Base-by-base conservation (phyloP, 2,329 filamentous ascomycete species). In the Pyrenophora seminiperda region DNA sequence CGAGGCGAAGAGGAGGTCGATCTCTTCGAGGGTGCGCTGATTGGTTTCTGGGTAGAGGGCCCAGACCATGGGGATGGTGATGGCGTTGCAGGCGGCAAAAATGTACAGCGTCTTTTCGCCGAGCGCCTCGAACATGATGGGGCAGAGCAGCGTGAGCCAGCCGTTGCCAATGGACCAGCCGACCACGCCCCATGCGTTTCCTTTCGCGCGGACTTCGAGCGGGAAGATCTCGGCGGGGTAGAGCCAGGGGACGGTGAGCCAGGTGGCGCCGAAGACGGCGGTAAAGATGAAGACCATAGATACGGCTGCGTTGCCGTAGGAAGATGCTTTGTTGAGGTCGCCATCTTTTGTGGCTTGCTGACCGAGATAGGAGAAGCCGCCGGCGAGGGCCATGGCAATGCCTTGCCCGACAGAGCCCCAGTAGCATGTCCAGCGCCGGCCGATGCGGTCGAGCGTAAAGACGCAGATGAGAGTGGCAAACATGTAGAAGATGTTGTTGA, bases 101-200 rank as follows among this genome's bases (percentile, higher is more conserved):
- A 91, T 85, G 66, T 90, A 88, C 1, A 90, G 76, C 0, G 87
- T 90, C 63, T 88, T 89, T 55, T 89, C 85, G 17, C 81, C 79
- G 42, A 91, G 83, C 5, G 78, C 75, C 47, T 77, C 73, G 65
- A 89, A 87, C 63, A 68, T 69, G 42, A 73, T 65, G 0, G 74
- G 74, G n/a, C 68, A 72, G 1, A 76, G 64, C 0, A 77, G 61
- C 0, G 72, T 69, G 3, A 81, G 69, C 84, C 85, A 88, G 13
- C 86, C 87, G 57, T 90, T 90, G 0, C 88, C 88, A 41, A 91
- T 89, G 11, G 79, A 83, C 88, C 88, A 91, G 0, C 88, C 88
- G 0, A 90, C 81, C 0, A 91, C 87, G 15, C 88, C 87, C 81
- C 84, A 90, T 1, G 88, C 86, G 53, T 90, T 91, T 5, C 88